phyloP scores from a whole-genome alignment of 73 alveolate species.

The Tetrahymena thermophila region DNA sequence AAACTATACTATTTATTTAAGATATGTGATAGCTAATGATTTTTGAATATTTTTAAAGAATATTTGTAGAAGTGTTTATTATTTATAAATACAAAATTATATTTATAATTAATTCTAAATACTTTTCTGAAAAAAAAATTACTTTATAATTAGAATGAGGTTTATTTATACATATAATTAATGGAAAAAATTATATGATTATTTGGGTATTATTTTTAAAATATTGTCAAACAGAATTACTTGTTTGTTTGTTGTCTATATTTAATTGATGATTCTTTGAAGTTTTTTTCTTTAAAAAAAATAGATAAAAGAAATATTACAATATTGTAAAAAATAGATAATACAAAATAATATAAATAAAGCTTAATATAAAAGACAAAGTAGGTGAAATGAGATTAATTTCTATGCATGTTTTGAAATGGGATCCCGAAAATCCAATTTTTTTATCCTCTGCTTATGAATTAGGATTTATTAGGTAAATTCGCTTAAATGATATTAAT shows the following conservation, averaged over 20 bases:
- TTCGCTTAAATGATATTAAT: slow-evolving; percentile 36
- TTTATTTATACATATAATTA: too few species aligned
- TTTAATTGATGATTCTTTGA: neutral
- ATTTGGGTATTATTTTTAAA: neutral
- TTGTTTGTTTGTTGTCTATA: neutral
- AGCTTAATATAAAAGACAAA: neutral
- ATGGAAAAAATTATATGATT: too few species aligned
- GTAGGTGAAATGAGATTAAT: slow-evolving; percentile 58
- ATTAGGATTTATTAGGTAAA: slow-evolving; percentile 61
- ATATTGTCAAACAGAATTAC: neutral
- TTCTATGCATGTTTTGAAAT: slow-evolving; percentile 64
- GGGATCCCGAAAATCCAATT: slow-evolving; percentile 70
- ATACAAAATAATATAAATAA: neutral
- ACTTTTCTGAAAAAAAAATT: neutral
- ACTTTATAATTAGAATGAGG: too few species aligned
- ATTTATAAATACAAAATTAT: too few species aligned
- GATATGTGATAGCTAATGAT: too few species aligned
- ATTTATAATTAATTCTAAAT: neutral
- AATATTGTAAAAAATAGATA: neutral
- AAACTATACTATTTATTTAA: too few species aligned
- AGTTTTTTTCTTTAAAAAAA: neutral
- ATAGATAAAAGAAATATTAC: neutral
- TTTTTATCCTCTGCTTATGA: slow-evolving; percentile 51
- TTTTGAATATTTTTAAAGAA: too few species aligned
- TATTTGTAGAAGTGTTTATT: too few species aligned